A percentile compares a stretch with the other conserved stretches of the same genome.
Conservation (phyloP, 331 rosid species). For the Malus hybrid region DNA sequence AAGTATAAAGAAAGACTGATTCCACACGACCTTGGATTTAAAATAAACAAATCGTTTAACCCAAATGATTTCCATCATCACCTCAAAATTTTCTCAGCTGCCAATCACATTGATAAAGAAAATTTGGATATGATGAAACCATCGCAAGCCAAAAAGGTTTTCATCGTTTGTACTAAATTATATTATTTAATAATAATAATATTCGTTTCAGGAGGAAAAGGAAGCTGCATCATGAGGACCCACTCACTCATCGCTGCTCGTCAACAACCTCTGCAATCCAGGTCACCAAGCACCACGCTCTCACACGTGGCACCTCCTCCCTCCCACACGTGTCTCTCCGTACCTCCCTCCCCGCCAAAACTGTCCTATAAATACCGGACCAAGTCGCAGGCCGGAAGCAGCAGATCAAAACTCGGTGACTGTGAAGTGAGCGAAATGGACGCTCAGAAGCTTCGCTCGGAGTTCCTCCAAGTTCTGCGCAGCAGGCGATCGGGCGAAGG, state of each 20-base stretch:
- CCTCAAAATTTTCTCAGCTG: neutral
- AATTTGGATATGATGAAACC: neutral
- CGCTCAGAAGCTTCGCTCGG: constrained; percentile 39
- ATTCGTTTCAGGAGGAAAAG: neutral
- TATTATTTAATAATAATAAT: neutral
- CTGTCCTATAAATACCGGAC: constrained; percentile 4
- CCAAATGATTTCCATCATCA: neutral
- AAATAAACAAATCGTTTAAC: too few relatives aligned
- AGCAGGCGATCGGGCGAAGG: constrained; percentile 50
- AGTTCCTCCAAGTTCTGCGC: constrained; percentile 43
- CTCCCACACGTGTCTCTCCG: constrained; percentile 18
- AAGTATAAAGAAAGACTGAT: too few relatives aligned
- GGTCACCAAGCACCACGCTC: neutral
- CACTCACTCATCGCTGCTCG: neutral
- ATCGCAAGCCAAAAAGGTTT: neutral
- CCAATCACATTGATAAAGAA: neutral
- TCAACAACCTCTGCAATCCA: neutral
- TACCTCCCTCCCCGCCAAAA: constrained; percentile 1
- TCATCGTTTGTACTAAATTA: neutral
- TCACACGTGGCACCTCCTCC: constrained; percentile 25
- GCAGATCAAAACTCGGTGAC: neutral
- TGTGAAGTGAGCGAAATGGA: constrained; percentile 5
- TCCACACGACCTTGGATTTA: too few relatives aligned
- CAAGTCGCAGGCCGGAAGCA: neutral
- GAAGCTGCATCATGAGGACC: neutral